phyloP scores from a whole-genome alignment of 129 eudicot genomes.

The Dittrichia graveolens region DNA sequence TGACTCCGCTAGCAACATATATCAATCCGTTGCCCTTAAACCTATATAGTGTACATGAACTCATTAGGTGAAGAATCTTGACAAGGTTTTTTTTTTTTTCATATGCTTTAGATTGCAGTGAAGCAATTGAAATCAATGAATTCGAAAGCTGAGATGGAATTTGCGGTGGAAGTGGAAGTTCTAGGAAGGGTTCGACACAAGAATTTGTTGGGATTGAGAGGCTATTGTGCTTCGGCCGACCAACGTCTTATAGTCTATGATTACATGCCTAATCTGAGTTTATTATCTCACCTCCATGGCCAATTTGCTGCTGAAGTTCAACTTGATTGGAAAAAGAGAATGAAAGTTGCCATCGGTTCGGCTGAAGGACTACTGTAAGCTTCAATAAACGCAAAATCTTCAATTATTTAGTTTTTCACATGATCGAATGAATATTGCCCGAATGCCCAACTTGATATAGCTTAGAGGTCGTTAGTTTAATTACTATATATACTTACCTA shows the following conservation, averaged over 20 bases:
- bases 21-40: neutral
- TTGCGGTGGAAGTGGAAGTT: constrained; percentile 90
- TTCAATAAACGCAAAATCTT: neutral
- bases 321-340: constrained; percentile 76
- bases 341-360: constrained; percentile 69
- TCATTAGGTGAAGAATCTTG: neutral
- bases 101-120: constrained; percentile 66
- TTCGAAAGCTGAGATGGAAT: constrained; percentile 92
- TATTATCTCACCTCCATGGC: constrained; percentile 81
- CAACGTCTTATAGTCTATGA: constrained; percentile 83
- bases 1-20: too few species aligned
- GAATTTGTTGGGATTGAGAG: constrained; percentile 72
- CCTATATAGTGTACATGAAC: neutral
- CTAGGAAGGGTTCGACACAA: constrained; percentile 84
- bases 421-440: neutral
- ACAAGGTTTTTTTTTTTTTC: neutral
- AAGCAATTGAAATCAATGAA: constrained; percentile 82
- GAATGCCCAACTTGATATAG: neutral
- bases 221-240: constrained; percentile 70
- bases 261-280: constrained; percentile 90
- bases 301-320: constrained; percentile 62
- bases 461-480: neutral
- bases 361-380: constrained; percentile 82
- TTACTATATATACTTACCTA: neutral
- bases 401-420: neutral